Evolutionary conservation across 2,329 filamentous ascomycete species (phyloP), one percentile per base, ranked within the genome.

Genomic region (Pseudogymnoascus sp.): DNA sequence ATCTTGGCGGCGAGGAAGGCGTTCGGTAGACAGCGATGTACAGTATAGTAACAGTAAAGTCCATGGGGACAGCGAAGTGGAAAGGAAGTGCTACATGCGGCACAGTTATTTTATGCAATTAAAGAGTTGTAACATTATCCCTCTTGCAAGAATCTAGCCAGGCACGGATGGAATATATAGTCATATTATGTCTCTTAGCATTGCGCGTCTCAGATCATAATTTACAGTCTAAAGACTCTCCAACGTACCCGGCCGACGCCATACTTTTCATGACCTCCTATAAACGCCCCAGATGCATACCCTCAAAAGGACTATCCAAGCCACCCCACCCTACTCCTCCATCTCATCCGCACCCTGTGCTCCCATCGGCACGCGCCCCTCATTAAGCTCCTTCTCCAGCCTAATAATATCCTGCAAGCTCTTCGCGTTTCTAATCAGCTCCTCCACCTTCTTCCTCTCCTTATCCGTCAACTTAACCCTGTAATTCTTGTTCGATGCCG

Each of bases 311-410:
- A 56, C 50, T 56, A 11, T 34, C 16, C 28, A 56, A 56, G 2
- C n/a, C 31, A 28, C 50, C 1, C 50, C 5, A 3, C n/a, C 16
- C 28, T 56, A 88, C 71, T 87, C 84, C 75, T 88, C 84, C 85
- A 88, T 88, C 68, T 83, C 81, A 42, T 78, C 80, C 53, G 79
- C 80, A 37, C 77, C 72, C 37, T 84, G 79, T 34, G 87, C 83
- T 28, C 87, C 89, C 36, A 83, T 81, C 2, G 93, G 93, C 75
- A 97, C 82, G 72, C 90, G 82, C 1, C 95, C 95, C 75, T 97
- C 93, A 66, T 90, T 90, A 68, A 97, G 78, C 76, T 95, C 91
- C 79, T 93, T 96, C 80, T 99, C 95, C 73, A 99, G 75, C 69
- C 86, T 83, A 64, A 91, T 88, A 73, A 99, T 96, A 78, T 97